These are phyloP conservation scores for Seminavis robusta DNA, from an alignment of 108 stramenopile species.

Conservation along the genomic window DNA sequence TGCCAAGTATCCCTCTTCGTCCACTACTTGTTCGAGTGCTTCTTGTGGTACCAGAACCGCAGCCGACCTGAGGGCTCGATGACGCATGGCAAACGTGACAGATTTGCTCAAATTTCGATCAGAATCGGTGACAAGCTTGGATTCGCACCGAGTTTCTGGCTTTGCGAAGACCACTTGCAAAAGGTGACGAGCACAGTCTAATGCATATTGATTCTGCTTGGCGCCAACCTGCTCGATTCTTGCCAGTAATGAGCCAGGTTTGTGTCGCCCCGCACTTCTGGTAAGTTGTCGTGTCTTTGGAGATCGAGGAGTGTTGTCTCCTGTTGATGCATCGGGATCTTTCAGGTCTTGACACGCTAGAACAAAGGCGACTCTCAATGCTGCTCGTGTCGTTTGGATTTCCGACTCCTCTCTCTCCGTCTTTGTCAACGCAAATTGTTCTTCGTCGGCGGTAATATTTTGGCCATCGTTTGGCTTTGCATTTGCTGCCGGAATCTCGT, in stretches of 20 bases:
- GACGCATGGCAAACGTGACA: constrained; percentile 81
- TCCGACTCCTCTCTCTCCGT: constrained; percentile 64
- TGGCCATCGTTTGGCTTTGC: neutral
- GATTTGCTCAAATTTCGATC: constrained; percentile 28
- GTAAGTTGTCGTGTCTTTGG: neutral
- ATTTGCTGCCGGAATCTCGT: neutral
- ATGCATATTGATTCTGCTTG: constrained; percentile 22
- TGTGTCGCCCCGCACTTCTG: neutral
- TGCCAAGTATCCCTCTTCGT: constrained; percentile 18
- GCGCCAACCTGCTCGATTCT: constrained; percentile 16
- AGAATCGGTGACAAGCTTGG: too few species aligned
- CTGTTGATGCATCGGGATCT: neutral
- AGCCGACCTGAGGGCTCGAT: constrained; percentile 76
- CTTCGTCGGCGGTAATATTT: constrained; percentile 51
- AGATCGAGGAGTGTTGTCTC: too few species aligned
- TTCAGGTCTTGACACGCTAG: constrained; percentile 64
- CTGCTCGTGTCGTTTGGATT: constrained; percentile 27
- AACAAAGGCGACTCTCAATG: constrained; percentile 78
- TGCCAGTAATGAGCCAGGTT: constrained; percentile 21
- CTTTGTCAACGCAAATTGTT: constrained; percentile 46
- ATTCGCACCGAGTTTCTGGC: constrained; percentile 19
- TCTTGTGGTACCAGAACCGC: constrained; percentile 78
- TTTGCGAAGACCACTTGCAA: constrained; percentile 75
- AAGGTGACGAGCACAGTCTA: constrained; percentile 55
- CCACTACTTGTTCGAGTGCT: constrained; percentile 56